Base-by-base conservation (phyloP, 345 rosid species). In the Sonneratia alba region DNA sequence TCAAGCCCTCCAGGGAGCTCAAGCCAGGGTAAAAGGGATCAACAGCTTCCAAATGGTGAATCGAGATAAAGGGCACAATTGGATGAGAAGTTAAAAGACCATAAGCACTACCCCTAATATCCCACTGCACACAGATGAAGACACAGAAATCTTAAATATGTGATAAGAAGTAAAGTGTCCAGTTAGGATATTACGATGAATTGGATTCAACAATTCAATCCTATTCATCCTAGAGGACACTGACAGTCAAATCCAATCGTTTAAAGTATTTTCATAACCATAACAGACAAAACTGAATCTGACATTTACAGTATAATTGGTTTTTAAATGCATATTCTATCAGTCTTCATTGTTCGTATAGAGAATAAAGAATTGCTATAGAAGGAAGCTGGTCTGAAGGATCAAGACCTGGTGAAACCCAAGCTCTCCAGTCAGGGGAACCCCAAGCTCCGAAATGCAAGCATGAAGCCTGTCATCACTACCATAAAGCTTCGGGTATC, bases 391-490 rank as follows among this genome's bases (percentile, higher is more conserved):
- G 62, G 66, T 62, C 37, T 21, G 57, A 73, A 62, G 67, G 22
- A 69, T 61, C 43, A 45, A 56, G 42, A 91, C 98, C 94, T 91
- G 98, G 71, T 93, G 98, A 80, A 93, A 93, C 37, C 98, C 98
- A 49, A 75, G 85, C 75, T 94, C 98, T 75, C 81, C 86, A 6
- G 95, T 81, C 68, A 94, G 75, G 72, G 98, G 96, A 81, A 94
- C 83, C 15, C 98, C 97, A 0, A 94, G 89, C 74, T 94, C 98
- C 0, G 97, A 82, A 75, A 91, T 91, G 77, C 98, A 94, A 65
- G 98, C 96, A 40, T 89, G 96, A 15, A 94, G 87, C 4, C 98
- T 87, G 81, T 94, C 98, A 76, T 91, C 98, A 72, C 97, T 91
- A 9, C 98, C 98, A 69, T 93, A 89, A 21, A 91, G 83, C 75